Conservation (phyloP, 768 basidiomycete genomes). For the Mycena maculata region DNA sequence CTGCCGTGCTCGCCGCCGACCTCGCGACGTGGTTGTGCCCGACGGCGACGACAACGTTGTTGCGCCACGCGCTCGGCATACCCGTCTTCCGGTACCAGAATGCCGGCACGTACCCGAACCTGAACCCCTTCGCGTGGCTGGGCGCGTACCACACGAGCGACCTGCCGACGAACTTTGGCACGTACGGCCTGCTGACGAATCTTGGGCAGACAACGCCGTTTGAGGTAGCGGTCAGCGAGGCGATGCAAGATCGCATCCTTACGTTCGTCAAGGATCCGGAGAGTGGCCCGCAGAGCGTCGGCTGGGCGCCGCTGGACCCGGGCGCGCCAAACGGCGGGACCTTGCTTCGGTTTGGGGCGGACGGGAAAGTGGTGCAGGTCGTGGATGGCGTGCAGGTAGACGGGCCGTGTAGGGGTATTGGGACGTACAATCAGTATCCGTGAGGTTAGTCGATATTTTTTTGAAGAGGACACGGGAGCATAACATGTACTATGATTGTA, state of each 20-base stretch:
- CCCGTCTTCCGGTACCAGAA: conserved; percentile 18
- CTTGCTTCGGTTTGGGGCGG: conserved; percentile 8
- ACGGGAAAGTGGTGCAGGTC: conserved; percentile 6
- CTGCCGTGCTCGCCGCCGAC: background rate
- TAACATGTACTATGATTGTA: no score
- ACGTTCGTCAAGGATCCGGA: conserved; percentile 17
- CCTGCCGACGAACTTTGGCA: conserved; percentile 13
- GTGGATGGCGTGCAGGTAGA: conserved; percentile 10
- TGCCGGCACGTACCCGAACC: conserved; percentile 5
- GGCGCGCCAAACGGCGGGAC: conserved; percentile 3
- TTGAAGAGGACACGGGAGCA: no score
- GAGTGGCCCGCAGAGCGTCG: conserved; percentile 7
- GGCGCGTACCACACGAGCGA: conserved; percentile 18
- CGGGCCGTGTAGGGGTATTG: conserved; percentile 1
- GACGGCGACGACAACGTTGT: background rate
- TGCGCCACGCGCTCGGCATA: background rate
- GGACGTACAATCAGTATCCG: conserved; percentile 4
- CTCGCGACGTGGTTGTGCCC: background rate
- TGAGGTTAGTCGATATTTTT: no score
- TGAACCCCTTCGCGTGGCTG: conserved; percentile 7
- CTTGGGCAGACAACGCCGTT: conserved; percentile 2
- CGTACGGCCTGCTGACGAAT: conserved; percentile 1
- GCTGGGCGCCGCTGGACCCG: conserved; percentile 5
- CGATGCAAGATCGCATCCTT: conserved; percentile 12
- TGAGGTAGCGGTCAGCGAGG: conserved; percentile 4